Evolutionary conservation across 176 grass and related monocot genomes (phyloP), one percentile per base, ranked within the genome.

Genomic region (Cymbopogon citratus): DNA sequence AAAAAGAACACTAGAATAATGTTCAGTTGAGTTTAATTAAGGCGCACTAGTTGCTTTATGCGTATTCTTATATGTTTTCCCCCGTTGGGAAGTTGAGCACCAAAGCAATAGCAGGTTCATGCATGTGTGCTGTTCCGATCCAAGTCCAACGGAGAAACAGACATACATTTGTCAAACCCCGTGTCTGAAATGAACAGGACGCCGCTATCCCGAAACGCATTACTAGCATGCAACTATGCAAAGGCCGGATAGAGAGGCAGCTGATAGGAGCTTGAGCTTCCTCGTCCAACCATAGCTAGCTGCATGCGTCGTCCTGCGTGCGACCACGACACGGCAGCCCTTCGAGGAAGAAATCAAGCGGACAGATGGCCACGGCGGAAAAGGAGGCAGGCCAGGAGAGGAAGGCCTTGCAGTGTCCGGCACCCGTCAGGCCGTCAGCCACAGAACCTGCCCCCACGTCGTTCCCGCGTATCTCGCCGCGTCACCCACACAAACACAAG

Each of bases 141-240:
- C 35, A 77, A n/a, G 14, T 16, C 48, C 48, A 51, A 66, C 73
- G 24, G 60, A 61, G 56, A 60, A 60, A 60, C 46, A 49, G 23
- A 43, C 3, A 6, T 38, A 38, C 5, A 21, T 69, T 86, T 78
- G 88, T 83, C 83, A 90, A 90, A 77, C 9, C 54, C 70, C 46
- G 0, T 54, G 79, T 86, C 46, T 83, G 88, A 90, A 90, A 83
- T 68, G 39, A 61, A 62, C 84, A 34, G 5, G 38, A 61, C 79
- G 79, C 83, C 83, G 88, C 38, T 83, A 72, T 81, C 63, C 28
- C 62, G 12, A 18, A 31, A 54, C 56, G 43, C n/a, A 27, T 4
- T 16, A n/a, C n/a, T n/a, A 15, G 40, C 24, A 71, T 43, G 68
- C 68, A 26, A 40, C 36, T 38, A 38, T 35, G 62, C 26, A n/a